A percentile compares a stretch with the other conserved stretches of the same genome.
Evolutionary conservation across 2,329 filamentous ascomycete genomes (phyloP).

Genomic region (Plenodomus lindquistii): DNA sequence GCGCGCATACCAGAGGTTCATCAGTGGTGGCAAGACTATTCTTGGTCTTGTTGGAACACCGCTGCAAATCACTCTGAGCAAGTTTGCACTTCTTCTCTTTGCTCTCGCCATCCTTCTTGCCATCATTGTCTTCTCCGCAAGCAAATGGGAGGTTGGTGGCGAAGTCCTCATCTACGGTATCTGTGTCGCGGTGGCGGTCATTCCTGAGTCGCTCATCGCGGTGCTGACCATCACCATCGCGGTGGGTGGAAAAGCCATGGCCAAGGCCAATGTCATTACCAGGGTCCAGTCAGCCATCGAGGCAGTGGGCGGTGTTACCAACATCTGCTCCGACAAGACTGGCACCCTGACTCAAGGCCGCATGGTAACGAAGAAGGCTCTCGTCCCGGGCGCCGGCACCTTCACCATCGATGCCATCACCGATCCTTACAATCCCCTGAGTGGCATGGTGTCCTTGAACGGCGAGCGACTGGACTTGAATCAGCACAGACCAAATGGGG

Average conservation of each 20-base stretch:
- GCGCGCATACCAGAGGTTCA: conserved; percentile 33
- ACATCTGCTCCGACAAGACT: conserved; percentile 49
- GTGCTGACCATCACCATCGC: conserved; percentile 69
- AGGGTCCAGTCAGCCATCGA: conserved; percentile 46
- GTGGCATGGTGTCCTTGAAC: conserved; percentile 39
- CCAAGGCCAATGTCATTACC: conserved; percentile 47
- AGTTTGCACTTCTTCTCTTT: conserved; percentile 81
- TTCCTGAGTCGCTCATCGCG: conserved; percentile 61
- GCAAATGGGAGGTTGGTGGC: conserved; percentile 49
- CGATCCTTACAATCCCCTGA: conserved; percentile 41
- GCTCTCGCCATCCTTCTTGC: conserved; percentile 71
- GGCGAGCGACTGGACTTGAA: conserved; percentile 29
- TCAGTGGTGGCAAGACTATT: conserved; percentile 52
- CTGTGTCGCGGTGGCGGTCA: conserved; percentile 52
- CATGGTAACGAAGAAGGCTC: conserved; percentile 46
- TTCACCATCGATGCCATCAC: conserved; percentile 40
- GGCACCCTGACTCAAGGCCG: conserved; percentile 47
- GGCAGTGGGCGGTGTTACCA: conserved; percentile 47
- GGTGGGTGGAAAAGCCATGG: conserved; percentile 48
- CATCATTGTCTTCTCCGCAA: conserved; percentile 69
- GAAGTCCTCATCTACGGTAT: conserved; percentile 55
- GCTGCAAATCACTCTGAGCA: conserved; percentile 81
- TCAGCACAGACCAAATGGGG: conserved; percentile 23
- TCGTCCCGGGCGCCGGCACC: conserved; percentile 41
- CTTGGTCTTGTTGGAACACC: conserved; percentile 77